Percentiles rank a stretch among this genome's conserved stretches.
Conservation (phyloP, 495 filamentous ascomycete genomes). For the Hypomontagnella monticulosa region DNA sequence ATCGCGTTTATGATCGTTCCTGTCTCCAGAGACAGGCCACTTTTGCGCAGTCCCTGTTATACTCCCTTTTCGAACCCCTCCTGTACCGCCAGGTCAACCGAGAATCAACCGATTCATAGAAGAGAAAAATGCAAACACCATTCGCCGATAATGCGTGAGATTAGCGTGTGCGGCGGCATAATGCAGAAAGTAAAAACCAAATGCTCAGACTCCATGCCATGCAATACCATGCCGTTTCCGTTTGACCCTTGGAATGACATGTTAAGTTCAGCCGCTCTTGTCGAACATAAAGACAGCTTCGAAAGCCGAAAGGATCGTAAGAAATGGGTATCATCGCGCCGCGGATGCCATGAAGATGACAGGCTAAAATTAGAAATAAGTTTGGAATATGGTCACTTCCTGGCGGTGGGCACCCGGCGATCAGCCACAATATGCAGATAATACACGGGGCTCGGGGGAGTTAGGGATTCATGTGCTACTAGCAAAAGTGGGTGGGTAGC, state of each 20-base stretch:
- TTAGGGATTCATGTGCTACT: background rate
- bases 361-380: slow-evolving; percentile 24
- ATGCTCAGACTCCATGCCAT: slow-evolving; percentile 44
- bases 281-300: slow-evolving; percentile 8
- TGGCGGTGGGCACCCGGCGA: slow-evolving; percentile 1
- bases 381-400: slow-evolving; percentile 12
- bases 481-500: background rate
- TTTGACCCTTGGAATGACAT: slow-evolving; percentile 10
- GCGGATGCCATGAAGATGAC: slow-evolving; percentile 26
- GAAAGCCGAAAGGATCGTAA: slow-evolving; percentile 26
- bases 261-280: slow-evolving; percentile 8
- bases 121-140: slow-evolving; percentile 23
- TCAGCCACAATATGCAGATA: slow-evolving; percentile 3
- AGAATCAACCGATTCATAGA: slow-evolving; percentile 1
- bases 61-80: background rate
- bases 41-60: slow-evolving; percentile 2
- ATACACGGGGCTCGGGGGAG: background rate
- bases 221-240: slow-evolving; percentile 30
- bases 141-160: slow-evolving; percentile 39
- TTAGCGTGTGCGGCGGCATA: slow-evolving; percentile 11
- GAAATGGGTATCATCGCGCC: slow-evolving; percentile 43
- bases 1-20: slow-evolving; percentile 24
- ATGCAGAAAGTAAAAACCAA: slow-evolving; percentile 23
- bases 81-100: slow-evolving; percentile 23
- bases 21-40: background rate